A percentile compares a stretch with the other conserved stretches of the same genome.
These are phyloP conservation scores for Daldinia bambusicola DNA, from an alignment of 495 filamentous ascomycete genomes.

Conservation along the genomic window DNA sequence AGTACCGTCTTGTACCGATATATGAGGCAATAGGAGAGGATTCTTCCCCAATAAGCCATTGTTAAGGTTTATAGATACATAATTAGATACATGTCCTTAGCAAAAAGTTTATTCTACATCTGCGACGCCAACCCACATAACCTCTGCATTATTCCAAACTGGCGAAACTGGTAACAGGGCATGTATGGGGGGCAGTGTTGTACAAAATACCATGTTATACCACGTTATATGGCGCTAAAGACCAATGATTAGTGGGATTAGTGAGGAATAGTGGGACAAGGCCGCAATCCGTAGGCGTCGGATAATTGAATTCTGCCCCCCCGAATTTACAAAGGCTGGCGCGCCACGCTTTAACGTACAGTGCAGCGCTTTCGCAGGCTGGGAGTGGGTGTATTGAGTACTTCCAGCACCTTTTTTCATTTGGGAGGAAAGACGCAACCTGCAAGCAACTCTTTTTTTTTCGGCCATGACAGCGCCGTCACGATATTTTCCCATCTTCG, in stretches of 20 bases:
- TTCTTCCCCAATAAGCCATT: background rate
- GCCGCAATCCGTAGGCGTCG: slow-evolving; percentile 20
- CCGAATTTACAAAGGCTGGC: slow-evolving; percentile 37
- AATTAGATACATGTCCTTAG: background rate
- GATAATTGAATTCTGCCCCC: slow-evolving; percentile 39
- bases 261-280: slow-evolving; percentile 18
- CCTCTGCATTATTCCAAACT: background rate
- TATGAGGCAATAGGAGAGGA: background rate
- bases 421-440: slow-evolving; percentile 17
- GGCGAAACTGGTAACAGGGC: background rate
- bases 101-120: slow-evolving; percentile 16
- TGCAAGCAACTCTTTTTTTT: slow-evolving; percentile 25
- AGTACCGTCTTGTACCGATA: background rate
- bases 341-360: slow-evolving; percentile 30
- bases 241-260: slow-evolving; percentile 18
- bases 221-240: slow-evolving; percentile 15
- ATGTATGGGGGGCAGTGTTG: slow-evolving; percentile 14
- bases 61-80: slow-evolving; percentile 12
- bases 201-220: slow-evolving; percentile 22
- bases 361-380: slow-evolving; percentile 15
- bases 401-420: slow-evolving; percentile 24
- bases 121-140: slow-evolving; percentile 11
- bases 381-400: slow-evolving; percentile 14
- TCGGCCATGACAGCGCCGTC: slow-evolving; percentile 39
- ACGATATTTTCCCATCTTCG: slow-evolving; percentile 31